A percentile compares a stretch with the other conserved stretches of the same genome.
These are phyloP conservation scores for Gomphus bonarii DNA, from an alignment of 1,284 basidiomycete genomes.

Conservation along the genomic window DNA sequence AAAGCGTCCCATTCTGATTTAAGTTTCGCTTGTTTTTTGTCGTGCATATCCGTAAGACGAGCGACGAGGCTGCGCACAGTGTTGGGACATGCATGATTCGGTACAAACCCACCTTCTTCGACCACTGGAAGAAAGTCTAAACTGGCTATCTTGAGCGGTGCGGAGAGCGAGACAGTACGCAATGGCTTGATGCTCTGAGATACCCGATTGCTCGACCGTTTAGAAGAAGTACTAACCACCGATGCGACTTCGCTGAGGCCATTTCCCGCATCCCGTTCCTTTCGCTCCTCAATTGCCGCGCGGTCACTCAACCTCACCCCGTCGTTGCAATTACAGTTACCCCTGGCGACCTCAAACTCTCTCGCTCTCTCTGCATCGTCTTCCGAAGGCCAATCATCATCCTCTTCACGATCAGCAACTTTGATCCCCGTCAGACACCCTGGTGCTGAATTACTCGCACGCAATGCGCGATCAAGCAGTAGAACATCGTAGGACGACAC, in stretches of 20 bases:
- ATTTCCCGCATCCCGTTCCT: background rate
- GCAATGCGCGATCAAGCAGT: slow-evolving; percentile 60
- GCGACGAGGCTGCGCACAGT: slow-evolving; percentile 70
- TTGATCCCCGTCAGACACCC: slow-evolving; percentile 81
- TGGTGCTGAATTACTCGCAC: slow-evolving; percentile 66
- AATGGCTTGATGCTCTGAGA: slow-evolving; percentile 17
- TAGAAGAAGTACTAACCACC: slow-evolving; percentile 3
- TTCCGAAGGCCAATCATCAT: slow-evolving; percentile 50
- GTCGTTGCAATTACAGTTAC: slow-evolving; percentile 46
- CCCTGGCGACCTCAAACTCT: slow-evolving; percentile 50
- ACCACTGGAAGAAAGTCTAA: slow-evolving; percentile 1
- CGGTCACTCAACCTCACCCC: slow-evolving; percentile 20
- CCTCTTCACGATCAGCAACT: slow-evolving; percentile 73
- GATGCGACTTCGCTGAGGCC: slow-evolving; percentile 1
- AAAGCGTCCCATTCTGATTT: slow-evolving; percentile 86
- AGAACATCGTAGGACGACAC: slow-evolving; percentile 74
- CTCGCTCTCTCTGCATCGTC: slow-evolving; percentile 33
- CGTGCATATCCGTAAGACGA: slow-evolving; percentile 82
- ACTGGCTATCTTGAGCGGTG: slow-evolving; percentile 13
- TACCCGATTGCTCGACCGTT: slow-evolving; percentile 3
- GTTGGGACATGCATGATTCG: slow-evolving; percentile 61
- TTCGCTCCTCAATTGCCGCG: background rate
- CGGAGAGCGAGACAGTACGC: slow-evolving; percentile 18
- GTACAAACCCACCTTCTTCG: slow-evolving; percentile 18
- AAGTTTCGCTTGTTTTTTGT: slow-evolving; percentile 65